These are phyloP conservation scores for Botrytis tulipae DNA, from an alignment of 2,329 filamentous ascomycete genomes.

Conservation along the genomic window DNA sequence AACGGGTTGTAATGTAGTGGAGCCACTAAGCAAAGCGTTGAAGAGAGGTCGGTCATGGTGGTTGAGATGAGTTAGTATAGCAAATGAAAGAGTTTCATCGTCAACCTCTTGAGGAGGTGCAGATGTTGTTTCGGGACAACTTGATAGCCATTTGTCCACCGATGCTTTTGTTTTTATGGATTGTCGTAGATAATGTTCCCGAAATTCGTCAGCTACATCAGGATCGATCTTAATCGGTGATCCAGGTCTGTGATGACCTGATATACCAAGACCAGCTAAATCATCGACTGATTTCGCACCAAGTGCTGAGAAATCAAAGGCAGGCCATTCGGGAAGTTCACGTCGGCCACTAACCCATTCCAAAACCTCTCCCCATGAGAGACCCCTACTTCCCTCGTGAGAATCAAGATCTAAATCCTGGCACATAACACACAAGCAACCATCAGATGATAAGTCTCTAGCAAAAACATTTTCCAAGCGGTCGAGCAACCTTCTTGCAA, in stretches of 20 bases:
- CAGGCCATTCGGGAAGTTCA: conserved; percentile 84
- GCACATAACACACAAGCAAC: conserved; percentile 86
- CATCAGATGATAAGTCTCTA: conserved; percentile 80
- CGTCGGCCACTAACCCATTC: conserved; percentile 88
- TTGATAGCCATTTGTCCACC: conserved; percentile 86
- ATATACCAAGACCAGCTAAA: conserved; percentile 53
- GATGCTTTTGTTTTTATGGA: conserved; percentile 89
- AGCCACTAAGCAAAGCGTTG: conserved; percentile 70
- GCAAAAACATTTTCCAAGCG: conserved; percentile 93
- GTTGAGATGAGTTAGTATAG: conserved; percentile 84
- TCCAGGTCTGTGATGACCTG: conserved; percentile 49
- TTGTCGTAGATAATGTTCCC: conserved; percentile 87
- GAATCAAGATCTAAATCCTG: conserved; percentile 49
- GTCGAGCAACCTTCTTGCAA: conserved; percentile 86
- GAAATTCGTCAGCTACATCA: conserved; percentile 89
- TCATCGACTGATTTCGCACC: conserved; percentile 60
- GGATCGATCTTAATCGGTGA: conserved; percentile 78
- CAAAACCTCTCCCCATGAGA: conserved; percentile 94
- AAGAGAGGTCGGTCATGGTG: conserved; percentile 75
- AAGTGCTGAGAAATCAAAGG: conserved; percentile 70
- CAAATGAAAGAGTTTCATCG: conserved; percentile 90
- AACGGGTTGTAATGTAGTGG: conserved; percentile 52
- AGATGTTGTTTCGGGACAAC: conserved; percentile 67
- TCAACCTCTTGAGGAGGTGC: conserved; percentile 86
- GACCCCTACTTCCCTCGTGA: conserved; percentile 57